These are phyloP conservation scores for Aspergillus spinulosporus DNA, from an alignment of 2,329 filamentous ascomycete species.

Conservation along the genomic window DNA sequence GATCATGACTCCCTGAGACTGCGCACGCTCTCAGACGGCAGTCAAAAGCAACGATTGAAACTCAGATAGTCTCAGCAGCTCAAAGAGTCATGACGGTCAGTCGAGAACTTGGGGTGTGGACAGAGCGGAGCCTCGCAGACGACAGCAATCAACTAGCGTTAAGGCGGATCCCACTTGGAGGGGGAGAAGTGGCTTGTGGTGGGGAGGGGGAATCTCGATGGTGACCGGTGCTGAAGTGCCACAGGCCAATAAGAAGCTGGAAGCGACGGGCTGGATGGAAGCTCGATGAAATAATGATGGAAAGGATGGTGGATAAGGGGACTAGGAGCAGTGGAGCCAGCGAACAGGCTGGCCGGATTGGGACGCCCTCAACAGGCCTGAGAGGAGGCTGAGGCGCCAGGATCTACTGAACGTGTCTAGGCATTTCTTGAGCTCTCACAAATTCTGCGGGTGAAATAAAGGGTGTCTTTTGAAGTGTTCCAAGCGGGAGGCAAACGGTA, in stretches of 20 bases:
- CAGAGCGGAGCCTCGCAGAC: conserved; percentile 24
- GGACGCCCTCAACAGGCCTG: conserved; percentile 3
- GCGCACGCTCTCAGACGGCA: not conserved
- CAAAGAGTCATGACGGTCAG: not conserved
- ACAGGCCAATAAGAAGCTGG: conserved; percentile 7
- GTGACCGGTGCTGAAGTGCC: conserved; percentile 5
- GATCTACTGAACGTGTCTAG: conserved; percentile 1
- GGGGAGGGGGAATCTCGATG: conserved; percentile 5
- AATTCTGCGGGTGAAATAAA: not conserved
- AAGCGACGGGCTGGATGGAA: conserved; percentile 7
- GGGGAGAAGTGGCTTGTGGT: conserved; percentile 10
- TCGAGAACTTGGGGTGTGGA: conserved; percentile 1
- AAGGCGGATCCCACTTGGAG: conserved; percentile 18
- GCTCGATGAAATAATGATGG: conserved; percentile 8
- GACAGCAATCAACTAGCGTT: conserved; percentile 16
- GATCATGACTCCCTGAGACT: not conserved
- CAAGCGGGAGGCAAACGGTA: not conserved
- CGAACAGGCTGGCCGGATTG: conserved; percentile 16
- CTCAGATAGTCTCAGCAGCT: not conserved
- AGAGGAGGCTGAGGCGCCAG: conserved; percentile 8
- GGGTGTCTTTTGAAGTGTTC: not conserved
- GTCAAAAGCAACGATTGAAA: not conserved
- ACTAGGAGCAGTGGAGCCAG: conserved; percentile 25
- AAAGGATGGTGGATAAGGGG: conserved; percentile 15
- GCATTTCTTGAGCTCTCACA: conserved; percentile 6